Evolutionary conservation across 2,329 filamentous ascomycete genomes (phyloP).

Genomic region (Colletotrichum lini): DNA sequence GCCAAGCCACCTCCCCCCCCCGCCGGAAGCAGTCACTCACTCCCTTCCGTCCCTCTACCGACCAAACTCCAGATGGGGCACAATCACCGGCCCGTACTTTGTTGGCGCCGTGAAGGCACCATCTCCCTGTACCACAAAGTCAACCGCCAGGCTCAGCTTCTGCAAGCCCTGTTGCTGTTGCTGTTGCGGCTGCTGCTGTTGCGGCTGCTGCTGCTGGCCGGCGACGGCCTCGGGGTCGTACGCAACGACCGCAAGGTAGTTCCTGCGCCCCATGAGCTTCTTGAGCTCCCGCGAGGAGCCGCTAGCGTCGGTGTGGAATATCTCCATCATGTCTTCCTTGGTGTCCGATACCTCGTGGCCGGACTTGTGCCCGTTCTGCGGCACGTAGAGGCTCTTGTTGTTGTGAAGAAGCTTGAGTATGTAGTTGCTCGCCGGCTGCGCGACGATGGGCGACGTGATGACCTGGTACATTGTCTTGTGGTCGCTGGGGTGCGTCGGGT

Average conservation of each 20-base stretch:
- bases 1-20: neutral
- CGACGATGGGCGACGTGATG: conserved; percentile 93
- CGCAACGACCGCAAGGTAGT: conserved; percentile 93
- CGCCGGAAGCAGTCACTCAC: too few species aligned
- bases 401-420: conserved; percentile 96
- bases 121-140: conserved; percentile 97
- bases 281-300: conserved; percentile 87
- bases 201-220: conserved; percentile 43
- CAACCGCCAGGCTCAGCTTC: conserved; percentile 89
- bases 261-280: conserved; percentile 92
- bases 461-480: conserved; percentile 99
- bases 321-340: conserved; percentile 99
- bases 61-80: conserved; percentile 87
- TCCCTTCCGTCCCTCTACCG: conserved; percentile 56
- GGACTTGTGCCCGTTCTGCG: conserved; percentile 85
- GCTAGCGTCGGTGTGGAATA: conserved; percentile 94
- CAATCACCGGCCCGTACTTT: conserved; percentile 97
- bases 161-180: conserved; percentile 61
- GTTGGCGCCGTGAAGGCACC: conserved; percentile 84
- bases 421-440: conserved; percentile 86
- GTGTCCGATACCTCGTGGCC: conserved; percentile 86
- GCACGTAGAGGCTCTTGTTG: conserved; percentile 92
- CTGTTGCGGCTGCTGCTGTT: conserved; percentile 50
- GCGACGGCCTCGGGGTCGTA: conserved; percentile 87
- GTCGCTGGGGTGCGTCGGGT: conserved; percentile 89